Evolutionary conservation across 2,329 filamentous ascomycete genomes (phyloP).

Genomic region (Coniosporium tulheliwenetii): DNA sequence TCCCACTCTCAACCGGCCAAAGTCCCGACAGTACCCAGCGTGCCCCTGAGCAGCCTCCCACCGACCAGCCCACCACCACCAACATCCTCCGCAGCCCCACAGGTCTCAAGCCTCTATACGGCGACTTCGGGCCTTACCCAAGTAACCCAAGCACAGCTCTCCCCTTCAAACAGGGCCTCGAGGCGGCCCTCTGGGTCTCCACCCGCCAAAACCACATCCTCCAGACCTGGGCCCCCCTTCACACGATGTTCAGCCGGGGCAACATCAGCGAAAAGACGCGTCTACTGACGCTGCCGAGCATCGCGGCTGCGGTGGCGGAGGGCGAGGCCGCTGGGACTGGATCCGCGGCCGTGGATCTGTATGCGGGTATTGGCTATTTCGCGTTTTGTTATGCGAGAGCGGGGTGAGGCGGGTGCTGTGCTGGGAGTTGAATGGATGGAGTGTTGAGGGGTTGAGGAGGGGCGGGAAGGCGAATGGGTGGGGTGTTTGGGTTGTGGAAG

Average conservation of each 20-base stretch:
- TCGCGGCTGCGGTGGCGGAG: conserved; percentile 14
- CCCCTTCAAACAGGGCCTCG: conserved; percentile 38
- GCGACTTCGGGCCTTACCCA: conserved; percentile 49
- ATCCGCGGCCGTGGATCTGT: conserved; percentile 52
- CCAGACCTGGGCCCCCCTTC: conserved; percentile 76
- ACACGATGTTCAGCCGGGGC: conserved; percentile 89
- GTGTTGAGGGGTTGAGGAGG: conserved; percentile 25
- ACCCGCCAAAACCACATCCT: conserved; percentile 59
- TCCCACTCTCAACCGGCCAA: conserved; percentile 19
- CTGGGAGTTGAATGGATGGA: conserved; percentile 67
- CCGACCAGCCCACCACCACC: conserved; percentile 20
- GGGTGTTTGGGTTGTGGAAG: conserved; percentile 5
- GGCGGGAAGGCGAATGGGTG: conserved; percentile 26
- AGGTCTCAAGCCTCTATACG: conserved; percentile 53
- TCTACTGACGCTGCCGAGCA: conserved; percentile 36
- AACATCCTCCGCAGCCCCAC: conserved; percentile 63
- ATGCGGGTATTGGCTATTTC: conserved; percentile 91
- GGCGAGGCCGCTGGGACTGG: conserved; percentile 11
- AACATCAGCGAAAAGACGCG: conserved; percentile 82
- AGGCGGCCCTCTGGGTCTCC: conserved; percentile 59
- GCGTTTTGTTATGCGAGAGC: conserved; percentile 65
- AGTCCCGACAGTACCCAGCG: background rate
- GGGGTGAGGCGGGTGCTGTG: conserved; percentile 54
- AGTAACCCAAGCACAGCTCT: conserved; percentile 3
- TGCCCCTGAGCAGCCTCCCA: background rate